Evolutionary conservation across 441 rosid species (phyloP).

Genomic region (Euphorbia celastroides): DNA sequence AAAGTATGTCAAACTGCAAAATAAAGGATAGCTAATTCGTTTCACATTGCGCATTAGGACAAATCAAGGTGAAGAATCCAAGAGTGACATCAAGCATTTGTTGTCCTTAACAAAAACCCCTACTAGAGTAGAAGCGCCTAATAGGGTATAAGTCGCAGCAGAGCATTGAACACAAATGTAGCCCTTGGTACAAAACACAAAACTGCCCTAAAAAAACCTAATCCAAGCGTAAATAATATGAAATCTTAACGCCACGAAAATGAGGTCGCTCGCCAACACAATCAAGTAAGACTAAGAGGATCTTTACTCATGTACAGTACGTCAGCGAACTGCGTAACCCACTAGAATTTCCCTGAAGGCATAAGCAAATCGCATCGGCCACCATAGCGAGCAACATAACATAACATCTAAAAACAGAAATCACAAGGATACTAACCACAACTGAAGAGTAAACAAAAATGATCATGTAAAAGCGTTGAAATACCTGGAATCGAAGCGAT

Average conservation of each 20-base stretch:
- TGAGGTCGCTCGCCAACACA: background rate
- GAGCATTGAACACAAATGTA: background rate
- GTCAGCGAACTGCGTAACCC: background rate
- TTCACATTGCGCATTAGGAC: background rate
- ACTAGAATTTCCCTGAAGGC: background rate
- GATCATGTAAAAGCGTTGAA: background rate
- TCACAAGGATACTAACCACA: too few relatives aligned
- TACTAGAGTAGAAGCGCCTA: background rate
- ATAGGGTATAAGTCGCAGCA: background rate
- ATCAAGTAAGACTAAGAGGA: background rate
- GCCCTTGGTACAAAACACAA: background rate
- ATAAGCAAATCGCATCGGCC: background rate
- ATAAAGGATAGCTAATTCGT: background rate
- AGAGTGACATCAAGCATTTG: background rate
- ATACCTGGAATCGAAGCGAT: background rate
- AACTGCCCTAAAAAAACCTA: background rate
- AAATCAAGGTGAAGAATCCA: background rate
- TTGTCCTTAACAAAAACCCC: background rate
- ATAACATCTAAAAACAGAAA: background rate
- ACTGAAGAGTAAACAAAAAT: background rate
- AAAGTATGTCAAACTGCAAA: constrained; percentile 7
- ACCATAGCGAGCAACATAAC: background rate
- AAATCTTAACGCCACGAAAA: background rate
- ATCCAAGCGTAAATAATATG: background rate
- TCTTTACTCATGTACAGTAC: background rate